Conservation (phyloP, 257 asterid genomes). For the Lavandula angustifolia region DNA sequence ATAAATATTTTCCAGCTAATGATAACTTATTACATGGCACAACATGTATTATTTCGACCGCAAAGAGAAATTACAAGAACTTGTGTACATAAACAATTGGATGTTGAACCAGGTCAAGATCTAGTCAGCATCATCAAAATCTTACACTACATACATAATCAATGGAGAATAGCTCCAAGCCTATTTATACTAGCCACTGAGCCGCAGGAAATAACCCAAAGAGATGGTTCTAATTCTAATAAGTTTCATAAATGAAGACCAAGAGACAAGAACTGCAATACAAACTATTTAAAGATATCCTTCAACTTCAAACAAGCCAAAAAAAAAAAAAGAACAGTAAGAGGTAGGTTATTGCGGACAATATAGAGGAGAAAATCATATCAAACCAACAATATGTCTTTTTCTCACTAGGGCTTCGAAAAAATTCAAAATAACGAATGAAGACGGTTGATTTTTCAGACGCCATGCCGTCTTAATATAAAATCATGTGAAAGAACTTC, state of each 20-base stretch:
- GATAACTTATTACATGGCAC: too few relatives aligned
- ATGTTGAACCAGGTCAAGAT: too few relatives aligned
- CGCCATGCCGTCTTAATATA: not conserved
- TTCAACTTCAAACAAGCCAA: not conserved
- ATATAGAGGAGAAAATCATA: too few relatives aligned
- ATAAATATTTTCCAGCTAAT: too few relatives aligned
- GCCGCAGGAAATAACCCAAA: too few relatives aligned
- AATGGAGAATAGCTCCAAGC: not conserved
- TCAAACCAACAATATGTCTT: too few relatives aligned
- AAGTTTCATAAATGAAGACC: not conserved
- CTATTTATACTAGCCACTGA: conserved; percentile 1
- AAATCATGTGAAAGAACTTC: not conserved
- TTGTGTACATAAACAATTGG: too few relatives aligned
- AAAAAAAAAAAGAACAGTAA: not conserved
- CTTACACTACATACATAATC: not conserved
- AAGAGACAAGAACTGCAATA: not conserved
- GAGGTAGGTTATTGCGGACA: too few relatives aligned
- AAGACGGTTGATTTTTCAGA: not conserved
- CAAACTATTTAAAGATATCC: not conserved
- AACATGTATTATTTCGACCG: too few relatives aligned
- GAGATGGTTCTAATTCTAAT: not conserved
- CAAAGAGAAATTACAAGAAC: too few relatives aligned
- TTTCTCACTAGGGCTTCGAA: not conserved
- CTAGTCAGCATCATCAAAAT: too few relatives aligned
- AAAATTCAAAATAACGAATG: not conserved